Percentiles rank a stretch among this genome's conserved stretches.
Evolutionary conservation across 2,329 filamentous ascomycete species (phyloP).

Genomic region (Endothia cerciana): DNA sequence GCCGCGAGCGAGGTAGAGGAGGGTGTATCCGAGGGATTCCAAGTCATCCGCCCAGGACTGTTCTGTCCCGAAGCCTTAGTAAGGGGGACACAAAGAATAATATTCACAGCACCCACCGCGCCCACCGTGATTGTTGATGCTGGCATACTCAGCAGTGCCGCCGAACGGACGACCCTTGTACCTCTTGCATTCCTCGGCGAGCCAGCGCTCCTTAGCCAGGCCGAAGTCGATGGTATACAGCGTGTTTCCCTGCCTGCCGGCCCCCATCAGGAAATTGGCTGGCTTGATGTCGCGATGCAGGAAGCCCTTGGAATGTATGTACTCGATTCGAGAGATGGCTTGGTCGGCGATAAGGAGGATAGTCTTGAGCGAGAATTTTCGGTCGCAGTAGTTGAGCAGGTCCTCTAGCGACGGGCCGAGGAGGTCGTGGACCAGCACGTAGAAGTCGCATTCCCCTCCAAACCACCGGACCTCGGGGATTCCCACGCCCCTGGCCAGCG

Average conservation of each 20-base stretch:
- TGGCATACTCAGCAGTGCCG: neutral
- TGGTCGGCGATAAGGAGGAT: conserved; percentile 95
- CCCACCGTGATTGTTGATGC: neutral
- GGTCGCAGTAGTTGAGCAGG: conserved; percentile 99
- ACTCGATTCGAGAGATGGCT: conserved; percentile 97
- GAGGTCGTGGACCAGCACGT: conserved; percentile 97
- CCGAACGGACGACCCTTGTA: neutral
- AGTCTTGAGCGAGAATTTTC: conserved; percentile 98
- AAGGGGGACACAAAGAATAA: neutral
- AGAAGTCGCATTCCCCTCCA: conserved; percentile 98
- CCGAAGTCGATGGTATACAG: conserved; percentile 99
- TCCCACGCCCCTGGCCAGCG: neutral
- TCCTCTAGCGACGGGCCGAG: conserved; percentile 95
- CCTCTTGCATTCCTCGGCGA: neutral
- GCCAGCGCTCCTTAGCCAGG: conserved; percentile 74
- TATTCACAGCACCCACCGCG: neutral
- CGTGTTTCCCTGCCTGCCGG: conserved; percentile 98
- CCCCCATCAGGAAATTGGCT: conserved; percentile 99
- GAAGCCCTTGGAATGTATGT: conserved; percentile 99
- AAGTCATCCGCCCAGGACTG: conserved; percentile 47
- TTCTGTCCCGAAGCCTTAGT: conserved; percentile 59
- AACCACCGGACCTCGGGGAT: conserved; percentile 65
- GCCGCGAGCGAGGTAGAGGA: neutral
- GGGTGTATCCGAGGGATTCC: neutral
- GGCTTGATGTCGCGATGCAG: conserved; percentile 99